phyloP scores from a whole-genome alignment of 208 protist species.

The Leishmania lainsoni region DNA sequence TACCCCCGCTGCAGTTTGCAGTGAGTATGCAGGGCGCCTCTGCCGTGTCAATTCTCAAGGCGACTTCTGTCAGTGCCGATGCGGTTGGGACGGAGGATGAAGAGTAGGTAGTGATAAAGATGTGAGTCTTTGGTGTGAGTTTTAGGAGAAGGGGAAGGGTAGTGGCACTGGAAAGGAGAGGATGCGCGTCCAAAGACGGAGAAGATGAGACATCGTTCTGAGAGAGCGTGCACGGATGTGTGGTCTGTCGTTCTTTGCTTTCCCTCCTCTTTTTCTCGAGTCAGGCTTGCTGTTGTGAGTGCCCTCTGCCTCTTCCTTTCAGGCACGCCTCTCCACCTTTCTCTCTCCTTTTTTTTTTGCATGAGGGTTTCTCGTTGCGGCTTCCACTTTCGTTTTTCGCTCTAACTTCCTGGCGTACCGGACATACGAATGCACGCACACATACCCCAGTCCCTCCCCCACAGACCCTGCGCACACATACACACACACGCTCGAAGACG shows the following conservation, averaged over 20 bases:
- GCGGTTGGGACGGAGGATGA: conserved; percentile 16
- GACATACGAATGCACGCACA: neutral
- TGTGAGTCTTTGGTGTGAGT: neutral
- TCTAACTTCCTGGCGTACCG: neutral
- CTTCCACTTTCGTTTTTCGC: conserved; percentile 6
- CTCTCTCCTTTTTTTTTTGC: conserved; percentile 5
- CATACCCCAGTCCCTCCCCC: neutral
- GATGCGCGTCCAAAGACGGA: neutral
- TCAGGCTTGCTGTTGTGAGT: neutral
- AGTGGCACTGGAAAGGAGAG: neutral
- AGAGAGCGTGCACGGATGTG: neutral
- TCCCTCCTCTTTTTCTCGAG: neutral
- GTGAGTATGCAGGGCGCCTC: conserved; percentile 84
- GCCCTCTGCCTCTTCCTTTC: conserved; percentile 4
- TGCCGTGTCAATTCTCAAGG: conserved; percentile 54
- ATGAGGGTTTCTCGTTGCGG: neutral
- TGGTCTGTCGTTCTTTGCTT: neutral
- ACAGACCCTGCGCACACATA: neutral
- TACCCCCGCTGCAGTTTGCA: conserved; percentile 80
- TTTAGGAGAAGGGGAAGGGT: neutral
- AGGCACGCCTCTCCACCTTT: neutral
- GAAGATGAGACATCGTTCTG: neutral
- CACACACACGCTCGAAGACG: neutral
- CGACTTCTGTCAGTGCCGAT: conserved; percentile 27
- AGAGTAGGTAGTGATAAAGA: conserved; percentile 1